Base-by-base conservation (phyloP, 1,284 basidiomycete genomes). In the Heliocybe sulcata region DNA sequence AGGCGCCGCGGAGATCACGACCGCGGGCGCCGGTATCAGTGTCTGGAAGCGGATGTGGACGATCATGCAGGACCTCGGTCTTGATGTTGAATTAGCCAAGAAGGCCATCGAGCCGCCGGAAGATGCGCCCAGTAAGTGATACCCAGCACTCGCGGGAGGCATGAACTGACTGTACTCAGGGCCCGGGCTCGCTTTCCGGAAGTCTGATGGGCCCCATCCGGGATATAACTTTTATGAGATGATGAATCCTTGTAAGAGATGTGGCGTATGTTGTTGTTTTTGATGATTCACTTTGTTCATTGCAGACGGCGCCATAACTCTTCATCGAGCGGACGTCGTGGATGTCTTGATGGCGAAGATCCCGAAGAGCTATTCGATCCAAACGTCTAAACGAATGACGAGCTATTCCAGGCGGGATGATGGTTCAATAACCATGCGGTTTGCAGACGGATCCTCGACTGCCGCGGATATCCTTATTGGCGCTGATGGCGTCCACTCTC, bases 401-500 rank as follows among this genome's bases (percentile, higher is more conserved):
- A 38, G 51, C 2, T 72, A 74, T 51, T 57, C 59, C 14, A 53
- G 51, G 6, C 23, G 31, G 12, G 25, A 38, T 2, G 27, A 53
- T 16, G 60, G 58, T 14, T 12, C 54, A 14, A 62, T 73, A 26
- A 59, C 52, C 0, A 60, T 76, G 20, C 51, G 61, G 14, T 76
- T 77, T 58, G 56, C 66, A 1, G 70, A 76, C 56, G 70, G 69
- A 11, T 49, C 22, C 23, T 29, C 69, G 19, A 65, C 61, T 19
- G 64, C 69, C 2, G 60, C 61, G 45, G 74, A 78, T 56, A 50
- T 78, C 10, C 66, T 77, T n/a, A 60, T 77, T 42, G 76, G 75
- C 1, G 71, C 72, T 16, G 75, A 78, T 58, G 76, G 75, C 9
- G 69, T 78, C 48, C 73, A 72, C 56, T 75, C 73, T 1, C 58